Base-by-base conservation (phyloP, 2,329 filamentous ascomycete genomes). In the Periconia macrospinosa region DNA sequence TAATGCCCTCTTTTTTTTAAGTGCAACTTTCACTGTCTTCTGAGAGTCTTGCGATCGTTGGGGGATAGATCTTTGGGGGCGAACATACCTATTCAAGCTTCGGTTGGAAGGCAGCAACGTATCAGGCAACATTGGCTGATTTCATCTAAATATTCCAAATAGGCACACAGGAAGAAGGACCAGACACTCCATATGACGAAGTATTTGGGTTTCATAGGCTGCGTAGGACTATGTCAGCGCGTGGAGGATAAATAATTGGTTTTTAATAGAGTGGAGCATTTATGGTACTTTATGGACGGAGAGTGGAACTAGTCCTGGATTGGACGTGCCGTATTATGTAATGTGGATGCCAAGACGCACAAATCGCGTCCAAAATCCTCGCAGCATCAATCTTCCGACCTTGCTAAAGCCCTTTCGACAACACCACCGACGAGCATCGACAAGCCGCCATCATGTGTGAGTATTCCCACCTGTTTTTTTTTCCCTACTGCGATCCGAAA, bases 401-500 rank as follows among this genome's bases (percentile, higher is more conserved):
- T 57, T 57, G 53, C 53, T 55, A 59, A 61, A 49, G 52, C 62
- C 33, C 56, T 62, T 63, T 60, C 65, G 66, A 64, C 68, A 71
- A 69, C 65, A 67, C 59, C 66, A 71, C 63, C 62, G 61, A 68
- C 66, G 64, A 69, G 63, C 46, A 56, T 59, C 62, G 69, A 70
- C 66, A 67, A 69, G 62, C 68, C 68, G 70, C 69, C 67, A 73
- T 67, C 69, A 73, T 73, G 70, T 73, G 70, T 72, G 57, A 68
- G 70, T 72, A 67, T 40, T 40, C 45, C 56, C 40, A 7, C 33
- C 15, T 6, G 6, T 19, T 45, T 41, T 43, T 27, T 27, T 8
- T 8, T 8, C 23, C 35, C 40, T 47, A 5, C 15, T 37, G 11
- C 49, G 20, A 43, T 20, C 11, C 23, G 18, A 23, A 33, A 49